phyloP scores from a whole-genome alignment of 331 rosid species.

The Rosa hybrid region DNA sequence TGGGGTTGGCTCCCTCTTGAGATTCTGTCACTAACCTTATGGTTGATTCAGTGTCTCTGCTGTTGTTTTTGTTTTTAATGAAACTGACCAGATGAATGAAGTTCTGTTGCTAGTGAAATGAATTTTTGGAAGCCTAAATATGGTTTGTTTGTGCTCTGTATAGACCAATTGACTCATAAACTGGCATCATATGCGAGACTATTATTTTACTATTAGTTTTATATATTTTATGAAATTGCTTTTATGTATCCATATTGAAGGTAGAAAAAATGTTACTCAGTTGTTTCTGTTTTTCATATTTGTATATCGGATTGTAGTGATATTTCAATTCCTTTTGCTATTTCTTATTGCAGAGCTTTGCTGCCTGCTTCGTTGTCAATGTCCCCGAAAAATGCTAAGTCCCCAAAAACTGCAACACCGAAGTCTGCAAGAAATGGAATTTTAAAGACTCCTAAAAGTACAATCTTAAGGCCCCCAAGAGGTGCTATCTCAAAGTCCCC shows the following conservation, averaged over 20 bases:
- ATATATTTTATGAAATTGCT: not conserved
- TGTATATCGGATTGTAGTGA: not conserved
- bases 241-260: not conserved
- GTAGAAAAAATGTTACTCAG: not conserved
- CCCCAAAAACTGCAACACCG: constrained; percentile 27
- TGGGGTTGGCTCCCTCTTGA: not conserved
- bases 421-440: constrained; percentile 5
- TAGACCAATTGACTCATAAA: not conserved
- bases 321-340: constrained; percentile 16
- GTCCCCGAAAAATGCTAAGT: constrained; percentile 14
- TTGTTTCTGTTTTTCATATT: not conserved
- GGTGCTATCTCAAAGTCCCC: constrained; percentile 33
- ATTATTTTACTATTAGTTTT: not conserved
- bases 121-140: not conserved
- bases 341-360: constrained; percentile 41
- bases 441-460: constrained; percentile 33
- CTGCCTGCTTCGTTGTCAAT: constrained; percentile 34
- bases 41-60: not conserved
- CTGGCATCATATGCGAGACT: not conserved
- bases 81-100: not conserved
- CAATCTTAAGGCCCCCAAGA: constrained; percentile 29
- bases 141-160: not conserved
- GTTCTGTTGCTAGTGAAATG: not conserved
- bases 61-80: not conserved
- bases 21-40: not conserved